phyloP scores from a whole-genome alignment of 2,329 filamentous ascomycete genomes.

The Ophiocordyceps camponoti-saundersi region DNA sequence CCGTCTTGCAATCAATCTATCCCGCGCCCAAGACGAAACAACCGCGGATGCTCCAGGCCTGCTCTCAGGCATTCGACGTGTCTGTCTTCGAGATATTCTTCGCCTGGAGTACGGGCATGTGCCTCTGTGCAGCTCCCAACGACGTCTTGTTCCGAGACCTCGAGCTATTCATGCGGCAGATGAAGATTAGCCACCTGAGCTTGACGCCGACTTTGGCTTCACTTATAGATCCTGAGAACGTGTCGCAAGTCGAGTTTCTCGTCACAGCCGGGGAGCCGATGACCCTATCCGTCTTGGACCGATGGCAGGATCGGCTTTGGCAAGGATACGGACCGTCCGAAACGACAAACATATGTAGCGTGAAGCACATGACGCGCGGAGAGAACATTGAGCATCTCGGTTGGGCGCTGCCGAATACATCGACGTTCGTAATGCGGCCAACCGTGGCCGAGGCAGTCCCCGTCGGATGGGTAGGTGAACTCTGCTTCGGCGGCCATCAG shows the following conservation, averaged over 20 bases:
- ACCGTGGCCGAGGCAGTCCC: slow-evolving; percentile 38
- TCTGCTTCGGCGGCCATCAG: slow-evolving; percentile 77
- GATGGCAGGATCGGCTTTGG: slow-evolving; percentile 55
- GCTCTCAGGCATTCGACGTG: slow-evolving; percentile 72
- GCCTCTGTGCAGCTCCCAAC: slow-evolving; percentile 58
- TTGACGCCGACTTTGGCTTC: slow-evolving; percentile 75
- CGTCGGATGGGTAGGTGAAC: slow-evolving; percentile 58
- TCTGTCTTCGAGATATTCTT: slow-evolving; percentile 88
- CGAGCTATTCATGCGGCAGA: slow-evolving; percentile 43
- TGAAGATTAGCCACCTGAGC: slow-evolving; percentile 63
- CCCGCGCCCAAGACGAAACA: slow-evolving; percentile 23
- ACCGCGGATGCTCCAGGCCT: slow-evolving; percentile 61
- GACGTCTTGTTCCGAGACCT: slow-evolving; percentile 60
- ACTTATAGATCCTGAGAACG: slow-evolving; percentile 48
- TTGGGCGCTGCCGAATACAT: slow-evolving; percentile 56
- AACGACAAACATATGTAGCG: slow-evolving; percentile 74
- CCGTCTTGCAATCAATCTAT: slow-evolving; percentile 48
- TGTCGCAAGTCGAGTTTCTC: slow-evolving; percentile 57
- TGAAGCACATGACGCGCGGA: slow-evolving; percentile 40
- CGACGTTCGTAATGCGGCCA: slow-evolving; percentile 43
- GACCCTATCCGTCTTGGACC: slow-evolving; percentile 50
- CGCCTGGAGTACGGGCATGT: slow-evolving; percentile 62
- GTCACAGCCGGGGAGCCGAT: slow-evolving; percentile 71
- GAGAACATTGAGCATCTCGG: slow-evolving; percentile 65
- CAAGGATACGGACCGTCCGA: slow-evolving; percentile 77